Evolutionary conservation across 805 yeast species (phyloP).

Genomic region (Candida glaebosa): DNA sequence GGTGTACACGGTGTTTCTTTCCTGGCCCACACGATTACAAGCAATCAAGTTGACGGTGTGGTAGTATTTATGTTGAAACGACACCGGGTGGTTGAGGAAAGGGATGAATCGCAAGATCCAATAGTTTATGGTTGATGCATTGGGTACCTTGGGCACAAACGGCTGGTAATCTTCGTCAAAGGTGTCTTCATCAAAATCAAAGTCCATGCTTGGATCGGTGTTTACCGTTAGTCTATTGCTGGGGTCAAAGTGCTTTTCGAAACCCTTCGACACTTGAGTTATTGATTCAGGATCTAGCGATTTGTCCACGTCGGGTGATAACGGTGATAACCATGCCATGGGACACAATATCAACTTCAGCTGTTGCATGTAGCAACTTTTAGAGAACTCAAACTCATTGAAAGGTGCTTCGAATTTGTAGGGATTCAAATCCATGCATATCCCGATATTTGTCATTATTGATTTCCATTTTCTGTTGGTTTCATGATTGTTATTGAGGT

Average conservation of each 20-base stretch:
- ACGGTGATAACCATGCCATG: constrained; percentile 77
- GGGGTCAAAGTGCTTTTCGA: constrained; percentile 6
- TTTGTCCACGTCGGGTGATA: constrained; percentile 24
- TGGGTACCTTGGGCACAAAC: constrained; percentile 35
- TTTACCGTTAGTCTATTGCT: constrained; percentile 5
- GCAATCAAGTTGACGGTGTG: constrained; percentile 40
- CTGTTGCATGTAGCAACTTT: constrained; percentile 42
- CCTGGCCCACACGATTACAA: constrained; percentile 79
- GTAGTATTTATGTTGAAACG: constrained; percentile 19
- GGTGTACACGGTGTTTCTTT: constrained; percentile 61
- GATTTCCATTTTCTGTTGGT: neutral
- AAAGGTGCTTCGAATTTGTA: constrained; percentile 81
- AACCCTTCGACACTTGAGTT: neutral
- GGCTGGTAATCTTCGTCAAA: neutral
- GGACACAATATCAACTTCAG: constrained; percentile 67
- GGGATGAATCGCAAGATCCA: constrained; percentile 76
- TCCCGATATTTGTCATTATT: constrained; percentile 59
- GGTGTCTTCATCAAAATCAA: neutral
- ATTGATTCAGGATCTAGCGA: neutral
- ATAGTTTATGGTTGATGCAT: constrained; percentile 54
- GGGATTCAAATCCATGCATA: constrained; percentile 94
- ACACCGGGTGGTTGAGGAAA: constrained; percentile 39
- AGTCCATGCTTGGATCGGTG: neutral
- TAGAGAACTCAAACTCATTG: constrained; percentile 66
- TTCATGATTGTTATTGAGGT: constrained; percentile 9